Evolutionary conservation across 257 asterid species (phyloP).

Genomic region (Solanum medicagineum): DNA sequence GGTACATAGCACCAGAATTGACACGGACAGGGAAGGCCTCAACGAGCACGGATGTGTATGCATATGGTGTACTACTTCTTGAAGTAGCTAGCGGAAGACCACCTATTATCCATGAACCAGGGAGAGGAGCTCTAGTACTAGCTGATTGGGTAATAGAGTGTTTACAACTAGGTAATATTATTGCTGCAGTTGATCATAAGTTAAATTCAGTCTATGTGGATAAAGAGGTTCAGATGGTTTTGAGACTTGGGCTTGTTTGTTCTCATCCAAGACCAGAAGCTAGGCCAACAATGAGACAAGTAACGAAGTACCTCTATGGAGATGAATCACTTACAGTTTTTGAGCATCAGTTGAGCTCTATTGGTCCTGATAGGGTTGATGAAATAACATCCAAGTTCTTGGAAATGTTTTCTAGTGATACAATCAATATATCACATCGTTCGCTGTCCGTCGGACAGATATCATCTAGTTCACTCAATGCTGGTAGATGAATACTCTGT

Average conservation of each 20-base stretch:
- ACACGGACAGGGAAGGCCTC: constrained; percentile 56
- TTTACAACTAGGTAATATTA: constrained; percentile 21
- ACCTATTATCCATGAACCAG: constrained; percentile 30
- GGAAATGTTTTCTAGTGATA: neutral
- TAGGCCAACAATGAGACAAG: constrained; percentile 30
- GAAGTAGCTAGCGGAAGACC: constrained; percentile 57
- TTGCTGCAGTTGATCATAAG: constrained; percentile 39
- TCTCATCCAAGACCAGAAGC: constrained; percentile 44
- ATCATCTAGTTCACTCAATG: constrained; percentile 22
- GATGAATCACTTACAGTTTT: constrained; percentile 7
- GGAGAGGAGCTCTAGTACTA: constrained; percentile 22
- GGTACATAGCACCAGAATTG: constrained; percentile 75
- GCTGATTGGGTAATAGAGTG: constrained; percentile 62
- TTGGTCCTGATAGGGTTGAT: neutral
- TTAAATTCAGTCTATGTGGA: constrained; percentile 12
- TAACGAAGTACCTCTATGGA: constrained; percentile 12
- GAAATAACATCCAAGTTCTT: constrained; percentile 3
- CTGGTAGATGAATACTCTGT: constrained; percentile 26
- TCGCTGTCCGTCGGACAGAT: constrained; percentile 25
- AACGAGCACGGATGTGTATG: constrained; percentile 46
- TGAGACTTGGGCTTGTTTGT: constrained; percentile 62
- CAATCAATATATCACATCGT: constrained; percentile 3
- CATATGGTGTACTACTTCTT: constrained; percentile 61
- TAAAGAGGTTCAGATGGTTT: constrained; percentile 45
- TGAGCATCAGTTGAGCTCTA: neutral